Evolutionary conservation across 805 yeast genomes (phyloP).

Genomic region (Scheffersomyces stipitis): DNA sequence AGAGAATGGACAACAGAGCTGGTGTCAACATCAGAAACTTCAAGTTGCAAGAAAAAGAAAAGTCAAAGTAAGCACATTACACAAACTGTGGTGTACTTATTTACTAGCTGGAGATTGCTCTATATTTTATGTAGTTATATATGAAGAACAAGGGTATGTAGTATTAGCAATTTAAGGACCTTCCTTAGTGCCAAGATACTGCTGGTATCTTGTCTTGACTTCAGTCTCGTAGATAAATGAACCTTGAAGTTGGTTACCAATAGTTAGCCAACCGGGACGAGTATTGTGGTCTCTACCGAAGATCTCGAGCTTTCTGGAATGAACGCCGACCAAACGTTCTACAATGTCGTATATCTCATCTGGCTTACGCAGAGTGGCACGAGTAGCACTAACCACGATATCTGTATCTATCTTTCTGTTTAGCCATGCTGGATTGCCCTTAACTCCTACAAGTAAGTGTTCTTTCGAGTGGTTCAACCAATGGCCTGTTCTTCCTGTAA

Average conservation of each 20-base stretch:
- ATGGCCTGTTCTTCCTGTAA: slow-evolving; percentile 95
- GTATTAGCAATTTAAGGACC: too few species aligned
- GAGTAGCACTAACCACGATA: slow-evolving; percentile 73
- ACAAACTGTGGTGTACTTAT: too few species aligned
- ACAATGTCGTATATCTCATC: slow-evolving; percentile 84
- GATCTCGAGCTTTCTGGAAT: slow-evolving; percentile 78
- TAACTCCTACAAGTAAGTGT: slow-evolving; percentile 80
- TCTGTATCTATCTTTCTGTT: slow-evolving; percentile 68
- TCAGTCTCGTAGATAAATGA: slow-evolving; percentile 58
- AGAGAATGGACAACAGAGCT: slow-evolving; percentile 48
- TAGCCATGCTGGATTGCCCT: slow-evolving; percentile 78
- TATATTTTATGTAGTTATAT: too few species aligned
- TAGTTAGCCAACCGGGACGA: slow-evolving; percentile 85
- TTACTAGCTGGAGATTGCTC: too few species aligned
- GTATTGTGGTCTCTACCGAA: slow-evolving; percentile 87
- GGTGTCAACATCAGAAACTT: slow-evolving; percentile 38
- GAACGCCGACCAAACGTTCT: slow-evolving; percentile 78
- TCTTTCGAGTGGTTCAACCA: slow-evolving; percentile 96
- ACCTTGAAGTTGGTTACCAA: slow-evolving; percentile 76
- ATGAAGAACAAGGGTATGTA: too few species aligned
- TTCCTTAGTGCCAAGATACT: slow-evolving; percentile 13
- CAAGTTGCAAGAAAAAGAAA: slow-evolving; percentile 11
- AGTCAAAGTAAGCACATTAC: neutral
- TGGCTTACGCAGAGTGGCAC: slow-evolving; percentile 90
- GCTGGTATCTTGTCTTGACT: slow-evolving; percentile 43